Percentiles rank a stretch among this genome's conserved stretches.
phyloP scores from a whole-genome alignment of 2,329 filamentous ascomycete species.

The Talaromyces sp. region DNA sequence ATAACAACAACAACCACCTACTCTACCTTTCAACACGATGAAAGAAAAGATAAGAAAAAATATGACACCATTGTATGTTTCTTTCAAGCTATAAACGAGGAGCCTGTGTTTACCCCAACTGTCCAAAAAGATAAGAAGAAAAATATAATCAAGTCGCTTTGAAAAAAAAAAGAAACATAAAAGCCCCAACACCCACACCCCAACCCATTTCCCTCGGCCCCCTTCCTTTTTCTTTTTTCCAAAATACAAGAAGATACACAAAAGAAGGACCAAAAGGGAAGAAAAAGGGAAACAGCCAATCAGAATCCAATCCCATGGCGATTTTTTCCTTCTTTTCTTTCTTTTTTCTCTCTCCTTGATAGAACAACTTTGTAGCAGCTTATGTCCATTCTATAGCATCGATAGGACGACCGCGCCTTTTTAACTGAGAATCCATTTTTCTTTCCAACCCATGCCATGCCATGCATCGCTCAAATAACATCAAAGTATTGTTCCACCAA shows the following conservation, averaged over 20 bases:
- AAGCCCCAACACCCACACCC: not conserved
- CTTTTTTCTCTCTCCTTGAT: not conserved
- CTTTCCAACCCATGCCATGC: slow-evolving; percentile 12
- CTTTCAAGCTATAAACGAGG: not conserved
- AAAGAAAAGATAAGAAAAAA: not conserved
- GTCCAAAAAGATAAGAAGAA: not conserved
- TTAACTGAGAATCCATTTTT: slow-evolving; percentile 10
- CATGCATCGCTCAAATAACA: slow-evolving; percentile 13
- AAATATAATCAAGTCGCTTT: not conserved
- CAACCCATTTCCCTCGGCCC: not conserved
- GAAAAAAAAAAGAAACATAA: not conserved
- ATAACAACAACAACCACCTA: no score
- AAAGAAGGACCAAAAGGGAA: not conserved
- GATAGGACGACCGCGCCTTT: not conserved
- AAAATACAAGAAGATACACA: not conserved
- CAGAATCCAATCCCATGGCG: not conserved
- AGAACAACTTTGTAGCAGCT: not conserved
- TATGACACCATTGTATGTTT: not conserved
- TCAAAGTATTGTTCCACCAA: slow-evolving; percentile 7
- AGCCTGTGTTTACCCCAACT: not conserved
- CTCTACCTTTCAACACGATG: not conserved
- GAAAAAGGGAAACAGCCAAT: not conserved
- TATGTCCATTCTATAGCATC: slow-evolving; percentile 11
- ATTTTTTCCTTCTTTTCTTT: not conserved
- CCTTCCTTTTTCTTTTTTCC: not conserved